Conservation (phyloP, 495 filamentous ascomycete species). For the Neurospora sp. region DNA sequence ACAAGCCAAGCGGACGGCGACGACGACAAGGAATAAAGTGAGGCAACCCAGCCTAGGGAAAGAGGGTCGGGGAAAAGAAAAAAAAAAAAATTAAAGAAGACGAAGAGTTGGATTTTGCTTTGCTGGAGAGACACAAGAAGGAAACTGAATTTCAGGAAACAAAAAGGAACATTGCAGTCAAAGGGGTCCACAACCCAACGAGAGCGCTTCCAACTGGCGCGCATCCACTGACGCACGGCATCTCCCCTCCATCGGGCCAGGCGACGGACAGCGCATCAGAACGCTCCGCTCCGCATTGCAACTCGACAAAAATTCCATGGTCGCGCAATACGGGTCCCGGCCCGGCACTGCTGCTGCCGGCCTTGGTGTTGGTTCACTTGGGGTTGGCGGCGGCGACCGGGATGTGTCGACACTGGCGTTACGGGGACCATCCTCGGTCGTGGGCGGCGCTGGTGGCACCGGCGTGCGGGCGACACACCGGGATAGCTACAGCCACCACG, state of each 20-base stretch:
- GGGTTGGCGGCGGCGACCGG: constrained; percentile 28
- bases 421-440: constrained; percentile 48
- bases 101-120: not conserved
- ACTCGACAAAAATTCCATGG: not conserved
- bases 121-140: not conserved
- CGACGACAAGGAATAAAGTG: not conserved
- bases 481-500: constrained; percentile 4
- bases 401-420: constrained; percentile 37
- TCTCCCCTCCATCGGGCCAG: not conserved
- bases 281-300: constrained; percentile 3
- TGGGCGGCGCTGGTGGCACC: constrained; percentile 16
- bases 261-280: not conserved
- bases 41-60: not conserved
- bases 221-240: not conserved
- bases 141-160: not conserved
- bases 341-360: constrained; percentile 14
- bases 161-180: not conserved
- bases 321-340: not conserved
- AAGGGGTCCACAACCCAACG: not conserved
- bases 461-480: constrained; percentile 25
- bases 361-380: not conserved
- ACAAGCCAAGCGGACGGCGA: not conserved
- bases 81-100: not conserved
- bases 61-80: not conserved
- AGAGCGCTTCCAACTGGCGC: not conserved